A percentile compares a stretch with the other conserved stretches of the same genome.
These are phyloP conservation scores for Ichthyophthirius multifiliis DNA, from an alignment of 169 alveolate genomes.

Conservation along the genomic window DNA sequence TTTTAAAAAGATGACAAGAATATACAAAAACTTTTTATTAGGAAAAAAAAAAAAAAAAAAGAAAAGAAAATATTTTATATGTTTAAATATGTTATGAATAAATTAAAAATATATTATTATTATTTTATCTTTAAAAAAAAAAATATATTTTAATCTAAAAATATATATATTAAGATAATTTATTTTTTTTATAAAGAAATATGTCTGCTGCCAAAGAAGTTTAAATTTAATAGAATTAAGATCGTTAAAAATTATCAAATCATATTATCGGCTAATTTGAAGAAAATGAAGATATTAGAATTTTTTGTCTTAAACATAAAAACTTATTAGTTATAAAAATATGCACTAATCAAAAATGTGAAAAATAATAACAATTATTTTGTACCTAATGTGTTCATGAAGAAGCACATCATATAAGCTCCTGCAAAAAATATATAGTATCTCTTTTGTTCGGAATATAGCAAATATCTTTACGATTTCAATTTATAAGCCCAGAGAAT, in stretches of 20 bases:
- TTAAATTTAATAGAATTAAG: no score
- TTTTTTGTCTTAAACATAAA: background rate
- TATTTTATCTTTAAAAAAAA: no score
- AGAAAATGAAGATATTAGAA: background rate
- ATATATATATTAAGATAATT: no score
- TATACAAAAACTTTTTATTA: no score
- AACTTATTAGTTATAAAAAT: background rate
- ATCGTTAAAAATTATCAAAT: background rate
- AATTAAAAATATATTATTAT: no score
- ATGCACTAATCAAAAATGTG: background rate
- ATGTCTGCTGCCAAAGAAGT: no score
- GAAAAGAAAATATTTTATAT: no score
- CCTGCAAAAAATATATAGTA: background rate
- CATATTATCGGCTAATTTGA: conserved; percentile 6
- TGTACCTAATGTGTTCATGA: background rate
- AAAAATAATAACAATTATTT: background rate
- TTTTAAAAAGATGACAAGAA: no score
- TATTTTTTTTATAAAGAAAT: no score
- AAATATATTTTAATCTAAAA: no score
- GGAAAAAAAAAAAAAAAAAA: no score
- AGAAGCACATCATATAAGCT: background rate
- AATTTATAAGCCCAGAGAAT: background rate
- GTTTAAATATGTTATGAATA: no score
- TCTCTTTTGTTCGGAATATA: background rate
- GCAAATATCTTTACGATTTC: background rate